A percentile compares a stretch with the other conserved stretches of the same genome.
Evolutionary conservation across 805 yeast genomes (phyloP).

Genomic region (Candida verbasci): DNA sequence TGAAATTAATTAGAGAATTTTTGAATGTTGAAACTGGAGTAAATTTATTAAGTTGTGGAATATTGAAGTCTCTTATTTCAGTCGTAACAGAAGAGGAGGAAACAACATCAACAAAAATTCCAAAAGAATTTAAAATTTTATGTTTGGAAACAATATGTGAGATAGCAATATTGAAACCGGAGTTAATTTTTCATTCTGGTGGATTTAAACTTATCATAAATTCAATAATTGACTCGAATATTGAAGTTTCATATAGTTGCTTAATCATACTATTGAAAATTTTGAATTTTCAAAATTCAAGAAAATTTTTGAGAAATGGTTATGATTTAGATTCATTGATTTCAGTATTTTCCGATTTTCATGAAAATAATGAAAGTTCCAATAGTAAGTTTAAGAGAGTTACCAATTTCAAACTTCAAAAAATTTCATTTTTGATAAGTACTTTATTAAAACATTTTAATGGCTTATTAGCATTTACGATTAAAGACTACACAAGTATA

Average conservation of each 20-base stretch:
- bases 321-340: constrained; percentile 59
- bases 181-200: constrained; percentile 45
- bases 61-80: constrained; percentile 63
- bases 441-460: constrained; percentile 66
- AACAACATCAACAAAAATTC: constrained; percentile 6
- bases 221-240: constrained; percentile 33
- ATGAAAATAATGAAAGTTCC: too few species aligned
- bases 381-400: constrained; percentile 11
- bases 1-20: constrained; percentile 64
- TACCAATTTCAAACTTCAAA: constrained; percentile 49
- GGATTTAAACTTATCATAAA: constrained; percentile 47
- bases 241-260: constrained; percentile 16
- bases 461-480: constrained; percentile 66
- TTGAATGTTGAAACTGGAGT: constrained; percentile 50
- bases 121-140: constrained; percentile 38
- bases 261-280: constrained; percentile 42
- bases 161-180: constrained; percentile 34
- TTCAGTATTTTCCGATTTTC: constrained; percentile 64
- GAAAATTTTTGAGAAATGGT: constrained; percentile 54
- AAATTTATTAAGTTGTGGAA: constrained; percentile 52
- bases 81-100: constrained; percentile 45
- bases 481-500: constrained; percentile 52
- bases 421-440: constrained; percentile 55
- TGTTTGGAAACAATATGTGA: constrained; percentile 42
- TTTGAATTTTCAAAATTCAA: constrained; percentile 53